Evolutionary conservation across 192 early-diverging fungal species (phyloP).

Genomic region (Umbelopsis vinacea): DNA sequence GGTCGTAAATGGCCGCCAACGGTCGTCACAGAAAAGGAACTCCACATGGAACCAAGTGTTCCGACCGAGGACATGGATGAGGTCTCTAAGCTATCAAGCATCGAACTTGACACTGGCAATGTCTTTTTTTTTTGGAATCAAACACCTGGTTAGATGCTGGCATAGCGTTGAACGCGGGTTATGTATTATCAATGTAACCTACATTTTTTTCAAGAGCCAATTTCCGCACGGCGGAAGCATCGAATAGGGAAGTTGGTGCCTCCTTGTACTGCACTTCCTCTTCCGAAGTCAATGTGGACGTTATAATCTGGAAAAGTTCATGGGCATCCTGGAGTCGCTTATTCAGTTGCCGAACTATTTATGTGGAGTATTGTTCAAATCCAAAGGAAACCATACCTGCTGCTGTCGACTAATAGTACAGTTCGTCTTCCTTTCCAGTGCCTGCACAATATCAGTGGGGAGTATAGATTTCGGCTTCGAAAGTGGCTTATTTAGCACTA

Average conservation of each 20-base stretch:
- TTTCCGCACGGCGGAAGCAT: constrained; percentile 27
- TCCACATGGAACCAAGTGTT: constrained; percentile 46
- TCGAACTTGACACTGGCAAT: constrained; percentile 11
- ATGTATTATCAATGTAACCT: neutral
- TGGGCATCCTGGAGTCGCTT: constrained; percentile 76
- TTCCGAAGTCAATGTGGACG: constrained; percentile 74
- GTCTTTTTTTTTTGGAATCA: neutral
- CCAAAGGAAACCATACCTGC: constrained; percentile 30
- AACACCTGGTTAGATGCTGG: neutral
- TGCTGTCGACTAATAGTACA: constrained; percentile 44
- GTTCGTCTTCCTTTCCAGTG: constrained; percentile 36
- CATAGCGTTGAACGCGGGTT: too few relatives aligned
- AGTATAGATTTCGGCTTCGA: constrained; percentile 31
- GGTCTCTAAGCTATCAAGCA: constrained; percentile 38
- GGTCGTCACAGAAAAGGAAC: constrained; percentile 44
- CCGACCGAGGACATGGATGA: constrained; percentile 41
- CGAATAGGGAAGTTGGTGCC: constrained; percentile 33
- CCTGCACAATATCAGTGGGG: constrained; percentile 39
- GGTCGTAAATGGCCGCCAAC: constrained; percentile 36
- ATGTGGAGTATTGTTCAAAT: neutral
- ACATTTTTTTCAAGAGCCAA: constrained; percentile 27
- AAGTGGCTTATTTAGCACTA: constrained; percentile 44
- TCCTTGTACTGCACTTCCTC: constrained; percentile 48
- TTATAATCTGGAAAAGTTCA: constrained; percentile 86
- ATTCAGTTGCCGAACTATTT: neutral